Evolutionary conservation across 345 rosid species (phyloP).

Genomic region (Euphorbia lathyris): DNA sequence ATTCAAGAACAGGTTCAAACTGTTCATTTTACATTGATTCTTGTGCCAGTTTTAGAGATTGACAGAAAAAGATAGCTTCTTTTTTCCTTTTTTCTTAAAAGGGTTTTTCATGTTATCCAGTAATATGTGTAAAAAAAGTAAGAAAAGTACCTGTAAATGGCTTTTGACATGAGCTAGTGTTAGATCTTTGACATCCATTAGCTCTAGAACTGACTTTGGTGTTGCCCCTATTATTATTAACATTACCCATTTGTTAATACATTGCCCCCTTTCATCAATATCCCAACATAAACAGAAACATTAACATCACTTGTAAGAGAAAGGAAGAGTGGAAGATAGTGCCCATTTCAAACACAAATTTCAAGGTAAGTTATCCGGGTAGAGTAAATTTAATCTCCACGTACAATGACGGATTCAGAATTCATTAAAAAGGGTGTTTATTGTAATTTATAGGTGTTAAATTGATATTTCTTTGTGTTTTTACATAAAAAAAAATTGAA

Average conservation of each 20-base stretch:
- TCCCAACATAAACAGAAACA: not conserved
- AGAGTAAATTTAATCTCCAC: no score
- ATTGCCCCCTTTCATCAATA: not conserved
- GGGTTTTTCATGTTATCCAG: not conserved
- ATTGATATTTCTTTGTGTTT: no score
- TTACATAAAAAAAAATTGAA: no score
- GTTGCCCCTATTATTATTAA: conserved; percentile 68
- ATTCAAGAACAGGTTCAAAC: conserved; percentile 16
- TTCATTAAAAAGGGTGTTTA: no score
- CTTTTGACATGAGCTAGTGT: conserved; percentile 82
- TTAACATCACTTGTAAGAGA: no score
- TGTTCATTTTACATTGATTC: conserved; percentile 42
- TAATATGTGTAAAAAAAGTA: no score
- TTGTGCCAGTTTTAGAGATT: conserved; percentile 27
- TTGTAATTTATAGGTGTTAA: no score
- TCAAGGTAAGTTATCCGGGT: no score
- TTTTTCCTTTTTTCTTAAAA: not conserved
- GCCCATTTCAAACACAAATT: no score
- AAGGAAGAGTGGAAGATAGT: not conserved
- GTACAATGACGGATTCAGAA: no score
- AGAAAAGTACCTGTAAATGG: conserved; percentile 63
- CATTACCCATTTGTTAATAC: not conserved
- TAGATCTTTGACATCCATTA: conserved; percentile 78
- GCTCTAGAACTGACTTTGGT: conserved; percentile 74
- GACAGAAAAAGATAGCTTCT: not conserved